These are phyloP conservation scores for Cryphonectria carpinicola DNA, from an alignment of 2,329 filamentous ascomycete species.

Conservation along the genomic window DNA sequence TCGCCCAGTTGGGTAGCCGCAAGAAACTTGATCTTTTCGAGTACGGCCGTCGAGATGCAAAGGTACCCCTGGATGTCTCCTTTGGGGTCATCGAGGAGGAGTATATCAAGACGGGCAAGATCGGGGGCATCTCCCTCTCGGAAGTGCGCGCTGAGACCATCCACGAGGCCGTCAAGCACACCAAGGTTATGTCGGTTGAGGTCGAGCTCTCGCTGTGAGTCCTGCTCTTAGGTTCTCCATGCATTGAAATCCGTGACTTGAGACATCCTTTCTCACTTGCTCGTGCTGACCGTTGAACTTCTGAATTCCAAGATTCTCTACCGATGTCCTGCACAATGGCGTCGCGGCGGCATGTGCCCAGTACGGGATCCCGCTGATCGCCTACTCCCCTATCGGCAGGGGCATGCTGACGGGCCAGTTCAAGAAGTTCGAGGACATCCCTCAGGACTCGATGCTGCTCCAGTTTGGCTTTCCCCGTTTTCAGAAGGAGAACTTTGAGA, in stretches of 20 bases:
- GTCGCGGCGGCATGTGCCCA: slow-evolving; percentile 52
- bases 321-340: slow-evolving; percentile 54
- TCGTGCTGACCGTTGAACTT: neutral
- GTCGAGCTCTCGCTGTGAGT: slow-evolving; percentile 55
- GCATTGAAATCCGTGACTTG: neutral
- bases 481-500: slow-evolving; percentile 53
- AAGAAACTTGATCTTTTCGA: slow-evolving; percentile 66
- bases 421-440: slow-evolving; percentile 45
- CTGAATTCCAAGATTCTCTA: slow-evolving; percentile 30
- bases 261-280: neutral
- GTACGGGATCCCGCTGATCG: slow-evolving; percentile 59
- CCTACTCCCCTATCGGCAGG: slow-evolving; percentile 53
- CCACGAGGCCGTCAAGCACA: slow-evolving; percentile 48
- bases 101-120: slow-evolving; percentile 54
- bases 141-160: slow-evolving; percentile 55
- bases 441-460: slow-evolving; percentile 33
- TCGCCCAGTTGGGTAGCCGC: slow-evolving; percentile 51
- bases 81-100: slow-evolving; percentile 48
- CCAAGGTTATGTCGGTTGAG: slow-evolving; percentile 52
- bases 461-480: slow-evolving; percentile 49
- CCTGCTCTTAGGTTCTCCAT: neutral
- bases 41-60: slow-evolving; percentile 58
- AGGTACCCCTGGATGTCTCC: slow-evolving; percentile 48
- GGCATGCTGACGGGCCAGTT: slow-evolving; percentile 25
- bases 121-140: slow-evolving; percentile 53